Base-by-base conservation (phyloP, 768 basidiomycete species). In the Suillus weaverae region DNA sequence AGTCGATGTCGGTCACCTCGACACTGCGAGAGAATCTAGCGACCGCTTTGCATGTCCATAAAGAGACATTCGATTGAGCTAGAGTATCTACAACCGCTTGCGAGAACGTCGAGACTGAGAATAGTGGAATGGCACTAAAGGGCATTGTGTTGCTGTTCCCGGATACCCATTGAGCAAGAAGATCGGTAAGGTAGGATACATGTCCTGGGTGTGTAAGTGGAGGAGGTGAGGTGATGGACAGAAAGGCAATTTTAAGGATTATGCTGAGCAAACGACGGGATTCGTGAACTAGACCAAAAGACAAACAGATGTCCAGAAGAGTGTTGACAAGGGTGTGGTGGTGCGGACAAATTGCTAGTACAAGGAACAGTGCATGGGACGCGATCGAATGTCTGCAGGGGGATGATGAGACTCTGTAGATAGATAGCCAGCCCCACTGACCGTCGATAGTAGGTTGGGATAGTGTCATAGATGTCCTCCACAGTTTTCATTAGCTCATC, bases 361-460 rank as follows among this genome's bases (percentile, higher is more conserved):
- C 77, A 35, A 86, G 70, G 30, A 77, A 78, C 8, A 88, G 71
- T 10, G 86, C 83, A 70, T 89, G 86, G 0, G 86, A 80, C 5
- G 84, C 69, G 22, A 88, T 68, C 22, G 83, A 77, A 70, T 77
- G 82, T 55, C 86, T 88, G 48, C 13, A 22, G 8, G 39, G 30
- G 32, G 57, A 26, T 32, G 9, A 60, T 72, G 55, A 67, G 48
- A 55, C 50, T n/a, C 3, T 38, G 13, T 26, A n/a, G 18, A 43
- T 55, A 4, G 30, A 60, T 64, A 39, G 51, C 22, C 48, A 56
- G 46, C 30, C 50, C 30, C n/a, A 64, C 76, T 63, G 69, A 87
- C 88, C 80, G 80, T 64, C 87, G 81, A 71, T 81, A 82, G 36
- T 81, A 78, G n/a, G 74, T 63, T 33, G 86, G 86, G 56, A 89